Conservation (phyloP, 1,284 basidiomycete genomes). For the Apiotrichum mycotoxinovorans region DNA sequence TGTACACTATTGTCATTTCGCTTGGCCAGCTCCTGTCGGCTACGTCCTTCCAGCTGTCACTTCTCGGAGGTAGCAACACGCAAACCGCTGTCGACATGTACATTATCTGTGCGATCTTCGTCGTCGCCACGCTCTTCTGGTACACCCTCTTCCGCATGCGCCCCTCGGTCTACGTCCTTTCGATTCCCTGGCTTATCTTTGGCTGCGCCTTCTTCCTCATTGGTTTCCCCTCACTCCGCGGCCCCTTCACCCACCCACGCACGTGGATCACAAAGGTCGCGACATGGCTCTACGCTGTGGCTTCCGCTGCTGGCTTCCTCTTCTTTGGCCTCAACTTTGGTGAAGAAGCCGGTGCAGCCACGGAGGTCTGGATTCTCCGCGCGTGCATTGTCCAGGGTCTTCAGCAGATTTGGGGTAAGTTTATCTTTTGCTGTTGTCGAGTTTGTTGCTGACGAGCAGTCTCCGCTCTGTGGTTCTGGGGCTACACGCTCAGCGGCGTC, state of each 20-base stretch:
- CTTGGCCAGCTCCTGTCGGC: constrained; percentile 64
- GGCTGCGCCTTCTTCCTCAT: constrained; percentile 84
- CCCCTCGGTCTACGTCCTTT: constrained; percentile 80
- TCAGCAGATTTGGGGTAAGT: constrained; percentile 71
- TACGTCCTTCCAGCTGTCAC: constrained; percentile 90
- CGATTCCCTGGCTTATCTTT: constrained; percentile 84
- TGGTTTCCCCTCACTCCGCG: constrained; percentile 71
- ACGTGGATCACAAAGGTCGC: constrained; percentile 67
- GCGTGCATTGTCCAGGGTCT: constrained; percentile 88
- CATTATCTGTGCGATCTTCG: constrained; percentile 77
- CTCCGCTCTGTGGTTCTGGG: constrained; percentile 92
- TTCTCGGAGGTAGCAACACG: constrained; percentile 79
- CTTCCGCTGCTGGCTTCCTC: constrained; percentile 80
- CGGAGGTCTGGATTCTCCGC: constrained; percentile 83
- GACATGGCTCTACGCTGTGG: constrained; percentile 81
- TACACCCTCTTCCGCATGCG: constrained; percentile 83
- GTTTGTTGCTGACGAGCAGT: constrained; percentile 38
- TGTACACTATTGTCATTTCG: constrained; percentile 83
- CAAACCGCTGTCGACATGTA: constrained; percentile 79
- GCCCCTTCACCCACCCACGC: constrained; percentile 62
- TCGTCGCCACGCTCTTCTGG: constrained; percentile 79
- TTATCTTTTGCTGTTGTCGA: no score
- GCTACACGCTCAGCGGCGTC: constrained; percentile 64
- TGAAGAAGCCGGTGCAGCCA: constrained; percentile 89
- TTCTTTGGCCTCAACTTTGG: constrained; percentile 95